Evolutionary conservation across 2,329 filamentous ascomycete genomes (phyloP), one percentile per base, ranked within the genome.

Genomic region (Monosporascus ibericus): DNA sequence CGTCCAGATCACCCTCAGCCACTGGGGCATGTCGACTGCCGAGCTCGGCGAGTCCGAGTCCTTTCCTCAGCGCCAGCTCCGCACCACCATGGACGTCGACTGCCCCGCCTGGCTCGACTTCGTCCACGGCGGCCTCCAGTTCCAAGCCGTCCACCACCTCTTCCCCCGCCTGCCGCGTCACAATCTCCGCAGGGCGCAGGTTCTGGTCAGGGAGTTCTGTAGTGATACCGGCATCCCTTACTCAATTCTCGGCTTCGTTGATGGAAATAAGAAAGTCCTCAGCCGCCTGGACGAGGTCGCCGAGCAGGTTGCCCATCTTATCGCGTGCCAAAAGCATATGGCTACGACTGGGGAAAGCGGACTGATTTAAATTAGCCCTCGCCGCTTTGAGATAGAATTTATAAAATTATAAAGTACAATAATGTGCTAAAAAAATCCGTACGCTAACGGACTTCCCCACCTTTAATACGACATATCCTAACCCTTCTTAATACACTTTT

Each of bases 81-180:
- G 85, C 44, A 88, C 85, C 3, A 88, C 85, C 25, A 87, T 88
- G 84, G 86, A 89, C 61, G 81, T 89, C 47, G 84, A 87, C 60
- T 88, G 85, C 67, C 86, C 86, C 0, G 71, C 75, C 24, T 89
- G 85, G 86, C 71, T 89, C 25, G 86, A 89, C 65, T 88, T 84
- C 60, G 75, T 87, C 63, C 85, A 89, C 65, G 86, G 86, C 48
- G 86, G 86, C 1, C 72, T 89, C 27, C 86, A 88, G 68, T 89
- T 88, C 69, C 86, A 88, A 68, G 84, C 80, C 6, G 78, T 88
- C 2, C 85, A 89, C 66, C 85, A 89, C 59, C 68, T 88, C 11
- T 88, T 84, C 62, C 85, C 86, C 3, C 76, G 86, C 5, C 75
- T 88, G 50, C 86, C 86, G 1, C 71, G 85, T 24, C 86, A 88